These are phyloP conservation scores for Aristolochia californica DNA, from an alignment of 164 flowering plant species.

Conservation along the genomic window DNA sequence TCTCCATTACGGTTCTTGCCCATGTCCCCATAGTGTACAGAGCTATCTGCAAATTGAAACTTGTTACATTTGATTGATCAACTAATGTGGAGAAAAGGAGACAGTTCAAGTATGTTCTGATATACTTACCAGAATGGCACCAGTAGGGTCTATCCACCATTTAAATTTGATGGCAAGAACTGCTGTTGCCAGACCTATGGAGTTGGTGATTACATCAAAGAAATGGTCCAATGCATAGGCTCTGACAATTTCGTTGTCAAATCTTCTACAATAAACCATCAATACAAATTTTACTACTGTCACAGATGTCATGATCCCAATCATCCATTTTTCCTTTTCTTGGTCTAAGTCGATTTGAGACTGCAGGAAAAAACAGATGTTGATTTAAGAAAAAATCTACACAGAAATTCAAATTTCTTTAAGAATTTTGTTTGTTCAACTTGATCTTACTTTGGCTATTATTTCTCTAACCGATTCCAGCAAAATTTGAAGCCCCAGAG, in stretches of 20 bases:
- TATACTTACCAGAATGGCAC: conserved; percentile 59
- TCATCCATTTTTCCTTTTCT: conserved; percentile 59
- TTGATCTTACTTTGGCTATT: conserved; percentile 29
- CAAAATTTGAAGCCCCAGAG: conserved; percentile 61
- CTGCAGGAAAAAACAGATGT: neutral
- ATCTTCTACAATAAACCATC: conserved; percentile 60
- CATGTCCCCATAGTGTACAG: conserved; percentile 68
- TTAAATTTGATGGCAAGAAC: conserved; percentile 40
- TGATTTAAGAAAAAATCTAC: too few relatives aligned
- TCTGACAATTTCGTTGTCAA: conserved; percentile 59
- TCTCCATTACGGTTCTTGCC: conserved; percentile 61
- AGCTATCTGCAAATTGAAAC: conserved; percentile 48
- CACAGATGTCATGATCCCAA: conserved; percentile 71
- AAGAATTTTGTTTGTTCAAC: too few relatives aligned
- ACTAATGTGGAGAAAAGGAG: neutral
- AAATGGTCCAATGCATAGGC: conserved; percentile 83
- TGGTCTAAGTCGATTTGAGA: conserved; percentile 7
- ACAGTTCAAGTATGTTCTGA: too few relatives aligned
- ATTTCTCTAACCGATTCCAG: conserved; percentile 51
- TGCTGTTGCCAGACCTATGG: conserved; percentile 54
- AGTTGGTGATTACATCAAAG: conserved; percentile 80
- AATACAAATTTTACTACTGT: conserved; percentile 57
- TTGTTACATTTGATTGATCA: too few relatives aligned
- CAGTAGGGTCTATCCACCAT: conserved; percentile 84
- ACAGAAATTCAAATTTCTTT: too few relatives aligned